Evolutionary conservation across 495 filamentous ascomycete species (phyloP), one percentile per base, ranked within the genome.

Genomic region (Penicillium samsonianum): DNA sequence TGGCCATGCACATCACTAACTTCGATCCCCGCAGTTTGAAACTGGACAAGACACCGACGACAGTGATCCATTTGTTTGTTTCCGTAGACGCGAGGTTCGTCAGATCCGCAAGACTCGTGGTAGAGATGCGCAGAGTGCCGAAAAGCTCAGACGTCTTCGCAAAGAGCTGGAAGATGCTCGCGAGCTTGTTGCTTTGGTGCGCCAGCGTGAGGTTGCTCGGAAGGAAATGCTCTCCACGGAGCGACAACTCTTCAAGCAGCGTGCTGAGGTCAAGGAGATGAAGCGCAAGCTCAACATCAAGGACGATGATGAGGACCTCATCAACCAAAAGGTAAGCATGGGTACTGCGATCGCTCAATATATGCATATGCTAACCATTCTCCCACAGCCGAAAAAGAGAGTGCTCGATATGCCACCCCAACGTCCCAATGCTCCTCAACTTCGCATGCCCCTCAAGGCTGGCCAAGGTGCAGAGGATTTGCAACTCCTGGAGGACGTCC

Each of bases 1-100:
- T 44, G 12, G 7, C 41, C 35, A 35, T 42, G 6, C 11, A 26
- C 23, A 26, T 0, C 50, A 58, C 73, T 78, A 58, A 76, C 65
- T 28, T 41, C 7, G 30, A 53, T 17, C 20, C 33, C 33, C 28
- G 44, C 63, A 96, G 84, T 91, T 96, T 52, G 95, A 98, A 77
- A 92, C 85, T 40, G 88, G 91, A 46, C 86, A 88, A 68, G 94
- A 98, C 52, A 96, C 88, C 44, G 94, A 98, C 71, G 94, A 98
- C 63, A 83, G 88, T 61, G 94, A 98, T 74, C 95, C 94, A 52
- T 98, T 95, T 70, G 92, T 98, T 69, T 98, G 94, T 77, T 98
- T 98, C 83, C 87, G 94, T 59, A 89, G 95, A 53, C 90, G 95
- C 43, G 94, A 98, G 71, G 90, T 96, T 33, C 90, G 94, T 40